phyloP scores from a whole-genome alignment of 225 moss, liverwort and hornwort species.

The Polytrichum formosum region DNA sequence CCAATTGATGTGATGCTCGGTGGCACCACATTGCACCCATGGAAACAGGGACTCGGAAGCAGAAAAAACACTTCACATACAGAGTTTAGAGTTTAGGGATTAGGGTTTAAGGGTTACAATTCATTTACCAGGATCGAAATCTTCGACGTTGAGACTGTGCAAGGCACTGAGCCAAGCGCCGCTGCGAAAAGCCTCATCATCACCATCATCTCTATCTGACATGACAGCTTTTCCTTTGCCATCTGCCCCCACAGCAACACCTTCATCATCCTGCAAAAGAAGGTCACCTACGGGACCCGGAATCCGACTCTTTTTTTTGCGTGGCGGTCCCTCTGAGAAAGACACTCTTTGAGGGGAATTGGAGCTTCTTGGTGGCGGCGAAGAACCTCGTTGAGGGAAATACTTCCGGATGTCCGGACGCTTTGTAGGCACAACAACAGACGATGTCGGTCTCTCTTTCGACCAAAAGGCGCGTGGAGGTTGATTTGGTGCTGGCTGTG shows the following conservation, averaged over 20 bases:
- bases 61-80: too few relatives aligned
- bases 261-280: slow-evolving; percentile 16
- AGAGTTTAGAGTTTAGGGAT: too few relatives aligned
- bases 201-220: slow-evolving; percentile 2
- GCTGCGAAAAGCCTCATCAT: slow-evolving; percentile 48
- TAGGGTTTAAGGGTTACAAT: too few relatives aligned
- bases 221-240: slow-evolving; percentile 2
- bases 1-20: too few relatives aligned
- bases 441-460: slow-evolving; percentile 11
- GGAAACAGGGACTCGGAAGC: too few relatives aligned
- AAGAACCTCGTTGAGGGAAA: slow-evolving; percentile 20
- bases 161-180: slow-evolving; percentile 77
- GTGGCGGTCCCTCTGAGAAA: slow-evolving; percentile 9
- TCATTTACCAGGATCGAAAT: slow-evolving; percentile 49
- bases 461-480: slow-evolving; percentile 4
- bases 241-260: neutral
- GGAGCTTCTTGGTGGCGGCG: too few relatives aligned
- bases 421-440: slow-evolving; percentile 5
- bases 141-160: slow-evolving; percentile 51
- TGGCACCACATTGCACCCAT: too few relatives aligned
- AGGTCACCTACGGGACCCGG: slow-evolving; percentile 53
- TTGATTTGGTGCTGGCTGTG: slow-evolving; percentile 17
- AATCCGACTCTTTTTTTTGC: slow-evolving; percentile 38
- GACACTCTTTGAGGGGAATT: slow-evolving; percentile 11
- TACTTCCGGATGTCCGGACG: slow-evolving; percentile 35